These are phyloP conservation scores for Aspergillus pseudoglaucus DNA, from an alignment of 2,329 filamentous ascomycete genomes.

Conservation along the genomic window DNA sequence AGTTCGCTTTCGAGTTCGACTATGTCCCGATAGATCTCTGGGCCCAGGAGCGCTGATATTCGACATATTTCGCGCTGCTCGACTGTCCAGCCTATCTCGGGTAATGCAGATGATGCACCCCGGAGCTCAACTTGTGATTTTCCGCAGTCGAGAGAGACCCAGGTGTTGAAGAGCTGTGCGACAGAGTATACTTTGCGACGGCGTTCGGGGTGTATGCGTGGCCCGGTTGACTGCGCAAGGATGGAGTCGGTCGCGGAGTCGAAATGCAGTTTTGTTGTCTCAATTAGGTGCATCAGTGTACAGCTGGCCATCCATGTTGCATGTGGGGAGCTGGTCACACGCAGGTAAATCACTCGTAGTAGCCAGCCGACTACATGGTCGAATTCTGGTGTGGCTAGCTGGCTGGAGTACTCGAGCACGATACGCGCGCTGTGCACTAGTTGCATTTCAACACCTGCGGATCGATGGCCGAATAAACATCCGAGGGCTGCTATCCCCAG, in stretches of 20 bases:
- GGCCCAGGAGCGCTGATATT: slow-evolving; percentile 4
- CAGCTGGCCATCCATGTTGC: slow-evolving; percentile 49
- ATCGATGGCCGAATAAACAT: slow-evolving; percentile 1
- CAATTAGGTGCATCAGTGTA: slow-evolving; percentile 48
- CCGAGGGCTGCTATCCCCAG: slow-evolving; percentile 12
- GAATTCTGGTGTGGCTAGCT: slow-evolving; percentile 1
- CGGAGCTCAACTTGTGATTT: slow-evolving; percentile 3
- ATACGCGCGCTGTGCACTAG: slow-evolving; percentile 4
- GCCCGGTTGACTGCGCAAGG: not conserved
- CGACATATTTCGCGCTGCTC: slow-evolving; percentile 4
- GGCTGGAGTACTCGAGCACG: slow-evolving; percentile 3
- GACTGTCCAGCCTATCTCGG: slow-evolving; percentile 4
- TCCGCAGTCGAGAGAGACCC: slow-evolving; percentile 9
- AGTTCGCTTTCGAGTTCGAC: slow-evolving; percentile 4
- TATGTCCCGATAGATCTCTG: not conserved
- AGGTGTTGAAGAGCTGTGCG: slow-evolving; percentile 9
- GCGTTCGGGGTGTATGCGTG: slow-evolving; percentile 1
- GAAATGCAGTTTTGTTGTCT: slow-evolving; percentile 32
- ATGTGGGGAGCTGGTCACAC: slow-evolving; percentile 44
- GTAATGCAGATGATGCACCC: slow-evolving; percentile 2
- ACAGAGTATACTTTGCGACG: slow-evolving; percentile 8
- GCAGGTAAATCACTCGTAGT: slow-evolving; percentile 43
- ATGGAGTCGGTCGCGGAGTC: slow-evolving; percentile 1
- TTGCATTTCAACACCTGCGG: not conserved
- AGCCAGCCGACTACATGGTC: slow-evolving; percentile 33